phyloP scores from a whole-genome alignment of 169 alveolate species.

The Blepharisma undulans region DNA sequence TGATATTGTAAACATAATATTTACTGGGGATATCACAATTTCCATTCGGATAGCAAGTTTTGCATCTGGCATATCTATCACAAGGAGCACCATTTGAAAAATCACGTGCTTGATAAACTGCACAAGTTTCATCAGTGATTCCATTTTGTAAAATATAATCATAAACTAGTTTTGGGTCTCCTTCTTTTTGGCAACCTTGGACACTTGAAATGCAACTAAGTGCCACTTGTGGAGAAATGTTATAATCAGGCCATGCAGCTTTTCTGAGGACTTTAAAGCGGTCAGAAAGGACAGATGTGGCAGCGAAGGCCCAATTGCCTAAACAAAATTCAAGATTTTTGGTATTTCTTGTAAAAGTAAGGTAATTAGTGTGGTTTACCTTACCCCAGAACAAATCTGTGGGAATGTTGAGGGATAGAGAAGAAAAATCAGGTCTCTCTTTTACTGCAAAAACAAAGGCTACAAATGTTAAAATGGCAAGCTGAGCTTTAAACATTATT shows the following conservation, averaged over 20 bases:
- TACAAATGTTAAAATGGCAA: neutral
- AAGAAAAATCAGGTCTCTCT: neutral
- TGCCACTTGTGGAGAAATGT: slow-evolving; percentile 60
- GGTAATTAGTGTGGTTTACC: slow-evolving; percentile 60
- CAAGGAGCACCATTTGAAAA: slow-evolving; percentile 62
- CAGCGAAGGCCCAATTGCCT: slow-evolving; percentile 79
- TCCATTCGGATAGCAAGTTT: slow-evolving; percentile 48
- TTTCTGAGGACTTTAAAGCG: slow-evolving; percentile 69
- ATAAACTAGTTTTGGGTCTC: slow-evolving; percentile 51
- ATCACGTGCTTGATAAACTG: slow-evolving; percentile 68
- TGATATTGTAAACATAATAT: slow-evolving; percentile 52
- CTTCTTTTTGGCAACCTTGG: slow-evolving; percentile 73
- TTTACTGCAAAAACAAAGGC: neutral
- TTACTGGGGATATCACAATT: slow-evolving; percentile 54
- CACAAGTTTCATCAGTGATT: slow-evolving; percentile 78
- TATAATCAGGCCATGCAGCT: slow-evolving; percentile 70
- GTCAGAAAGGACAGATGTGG: slow-evolving; percentile 65
- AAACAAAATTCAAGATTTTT: slow-evolving; percentile 75
- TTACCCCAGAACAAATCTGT: slow-evolving; percentile 60
- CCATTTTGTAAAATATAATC: slow-evolving; percentile 55
- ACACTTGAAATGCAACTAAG: slow-evolving; percentile 54
- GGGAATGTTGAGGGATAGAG: slow-evolving; percentile 38
- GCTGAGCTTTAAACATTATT: neutral
- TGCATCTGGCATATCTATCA: slow-evolving; percentile 48
- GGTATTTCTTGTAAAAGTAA: slow-evolving; percentile 61